Evolutionary conservation across 1,284 basidiomycete species (phyloP), one percentile per base, ranked within the genome.

Genomic region (Stereum hirsutum): DNA sequence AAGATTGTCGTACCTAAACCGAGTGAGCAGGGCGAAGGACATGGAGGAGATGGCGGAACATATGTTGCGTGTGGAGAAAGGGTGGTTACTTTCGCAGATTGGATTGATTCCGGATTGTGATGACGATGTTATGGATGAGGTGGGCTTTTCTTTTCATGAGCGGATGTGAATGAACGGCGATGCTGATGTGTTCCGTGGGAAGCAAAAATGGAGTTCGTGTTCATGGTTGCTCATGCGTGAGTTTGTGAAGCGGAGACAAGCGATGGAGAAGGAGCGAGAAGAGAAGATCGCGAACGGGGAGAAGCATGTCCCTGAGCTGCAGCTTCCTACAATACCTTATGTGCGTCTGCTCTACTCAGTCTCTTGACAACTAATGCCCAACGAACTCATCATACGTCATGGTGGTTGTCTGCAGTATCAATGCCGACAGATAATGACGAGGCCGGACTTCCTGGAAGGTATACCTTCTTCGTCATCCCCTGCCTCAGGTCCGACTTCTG

Each of bases 51-150:
- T 77, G 60, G 83, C 86, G 2, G 61, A 72, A 42, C 66, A 76
- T 37, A 65, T 89, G 59, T 65, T 87, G 12, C 54, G 65, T 14
- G 69, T 75, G n/a, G 89, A 91, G 62, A 86, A 85, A 56, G 79
- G 73, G 20, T 90, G 84, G 86, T 63, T 89, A 25, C 62, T 81
- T 31, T 83, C 79, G 52, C 76, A 79, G 56, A 81, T 89, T 41
- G 86, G 85, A 55, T 59, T 69, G 52, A 75, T 76, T 38, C 73
- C 75, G 6, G 87, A 91, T 55, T 81, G 79, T 55, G 88, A 90
- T 57, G 88, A 89, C 63, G 86, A 91, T 61, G 86, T 90, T 36
- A 87, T 89, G 85, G 81, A 84, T 57, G 84, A 86, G 67, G 81
- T 80, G 46, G 21, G 58, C 52, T 32, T 6, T 36, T 11, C 11